phyloP scores from a whole-genome alignment of 139 green algal genomes.

The Chlorella sp. region DNA sequence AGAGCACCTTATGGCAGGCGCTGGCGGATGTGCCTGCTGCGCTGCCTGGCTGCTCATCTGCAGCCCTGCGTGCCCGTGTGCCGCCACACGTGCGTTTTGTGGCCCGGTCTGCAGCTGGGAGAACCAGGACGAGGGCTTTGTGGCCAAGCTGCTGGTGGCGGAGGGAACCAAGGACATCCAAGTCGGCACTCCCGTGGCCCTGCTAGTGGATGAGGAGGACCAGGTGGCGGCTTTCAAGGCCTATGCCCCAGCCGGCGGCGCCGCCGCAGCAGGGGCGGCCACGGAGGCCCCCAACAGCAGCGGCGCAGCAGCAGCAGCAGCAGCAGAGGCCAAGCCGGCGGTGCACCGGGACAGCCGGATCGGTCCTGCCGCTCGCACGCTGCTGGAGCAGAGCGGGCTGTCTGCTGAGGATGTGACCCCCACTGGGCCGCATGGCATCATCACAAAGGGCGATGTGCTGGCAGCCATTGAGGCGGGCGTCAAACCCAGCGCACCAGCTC shows the following conservation, averaged over 20 bases:
- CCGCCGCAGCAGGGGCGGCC: neutral
- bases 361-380: constrained; percentile 72
- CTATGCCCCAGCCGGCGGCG: constrained; percentile 43
- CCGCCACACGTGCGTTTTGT: neutral
- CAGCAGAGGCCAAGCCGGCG: neutral
- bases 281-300: neutral
- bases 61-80: too few relatives aligned
- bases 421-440: constrained; percentile 79
- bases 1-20: too few relatives aligned
- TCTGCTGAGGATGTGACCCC: constrained; percentile 38
- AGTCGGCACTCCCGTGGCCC: constrained; percentile 75
- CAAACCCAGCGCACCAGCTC: neutral
- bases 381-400: constrained; percentile 62
- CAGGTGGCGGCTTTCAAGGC: constrained; percentile 71
- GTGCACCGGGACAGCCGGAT: constrained; percentile 49
- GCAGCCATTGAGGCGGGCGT: constrained; percentile 66
- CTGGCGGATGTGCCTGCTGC: too few relatives aligned
- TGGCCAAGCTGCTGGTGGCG: constrained; percentile 77
- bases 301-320: neutral
- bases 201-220: constrained; percentile 88
- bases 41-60: neutral
- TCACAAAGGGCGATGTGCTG: constrained; percentile 93
- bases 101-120: constrained; percentile 23
- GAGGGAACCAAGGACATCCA: constrained; percentile 68
- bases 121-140: constrained; percentile 80